Percentiles rank a stretch among this genome's conserved stretches.
These are phyloP conservation scores for Bisporella sp. DNA, from an alignment of 2,329 filamentous ascomycete genomes.

Conservation along the genomic window DNA sequence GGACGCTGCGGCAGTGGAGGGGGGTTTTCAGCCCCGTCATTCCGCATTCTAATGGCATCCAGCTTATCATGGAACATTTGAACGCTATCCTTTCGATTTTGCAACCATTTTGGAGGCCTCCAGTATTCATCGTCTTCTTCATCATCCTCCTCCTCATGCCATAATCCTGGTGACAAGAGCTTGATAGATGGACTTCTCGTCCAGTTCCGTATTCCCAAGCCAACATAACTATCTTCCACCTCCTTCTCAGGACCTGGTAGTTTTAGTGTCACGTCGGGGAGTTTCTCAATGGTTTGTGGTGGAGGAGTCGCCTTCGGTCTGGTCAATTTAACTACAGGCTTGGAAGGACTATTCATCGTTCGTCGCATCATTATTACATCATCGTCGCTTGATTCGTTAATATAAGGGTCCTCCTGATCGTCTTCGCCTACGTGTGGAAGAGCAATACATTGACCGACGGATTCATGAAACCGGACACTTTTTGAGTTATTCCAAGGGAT, in stretches of 20 bases:
- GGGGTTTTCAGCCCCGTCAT: neutral
- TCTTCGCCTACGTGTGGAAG: neutral
- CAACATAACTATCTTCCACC: too few relatives aligned
- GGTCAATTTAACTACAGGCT: too few relatives aligned
- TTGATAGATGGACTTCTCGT: neutral
- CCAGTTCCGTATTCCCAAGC: neutral
- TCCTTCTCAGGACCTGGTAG: neutral
- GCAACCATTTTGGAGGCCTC: neutral
- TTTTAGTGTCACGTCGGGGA: neutral
- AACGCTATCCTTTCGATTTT: conserved; percentile 1
- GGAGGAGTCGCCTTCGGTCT: neutral
- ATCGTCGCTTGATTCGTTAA: neutral
- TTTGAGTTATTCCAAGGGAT: neutral
- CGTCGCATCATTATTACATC: neutral
- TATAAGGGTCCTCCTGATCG: neutral
- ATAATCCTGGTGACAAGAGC: neutral
- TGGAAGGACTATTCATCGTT: too few relatives aligned
- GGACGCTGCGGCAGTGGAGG: neutral
- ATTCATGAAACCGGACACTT: conserved; percentile 1
- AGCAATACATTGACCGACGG: conserved; percentile 1
- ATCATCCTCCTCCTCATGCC: neutral
- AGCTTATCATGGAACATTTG: neutral
- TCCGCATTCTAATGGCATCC: neutral
- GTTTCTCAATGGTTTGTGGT: neutral
- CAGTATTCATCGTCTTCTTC: neutral